Evolutionary conservation across 2,329 filamentous ascomycete species (phyloP), one percentile per base, ranked within the genome.

Genomic region (Trichophyton mentagrophytes): DNA sequence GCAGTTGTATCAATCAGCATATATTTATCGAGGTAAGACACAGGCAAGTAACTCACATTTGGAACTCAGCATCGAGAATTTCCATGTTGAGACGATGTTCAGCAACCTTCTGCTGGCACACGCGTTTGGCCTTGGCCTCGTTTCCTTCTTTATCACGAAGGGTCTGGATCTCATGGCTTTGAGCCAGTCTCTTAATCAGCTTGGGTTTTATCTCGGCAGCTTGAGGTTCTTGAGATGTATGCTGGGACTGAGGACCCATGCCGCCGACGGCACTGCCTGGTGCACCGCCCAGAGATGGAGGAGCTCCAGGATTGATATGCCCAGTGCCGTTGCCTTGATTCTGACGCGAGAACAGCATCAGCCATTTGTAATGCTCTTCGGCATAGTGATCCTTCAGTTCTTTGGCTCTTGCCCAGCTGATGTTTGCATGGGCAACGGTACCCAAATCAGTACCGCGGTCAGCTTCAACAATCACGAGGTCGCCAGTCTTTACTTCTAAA

Each of bases 11-110:
- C 25, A 57, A 58, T 59, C 20, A 49, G 46, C 25, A 49, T 25
- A 49, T 9, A 49, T 25, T 8, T 22, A 27, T 64, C 46, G 51
- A 63, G 46, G 40, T 11, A 22, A 59, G 25, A 4, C 17, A 25
- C 25, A 44, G 4, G 13, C 9, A n/a, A 27, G 27, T 44, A 17
- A 81, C 89, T 82, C 79, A 95, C 92, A 96, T 95, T 71, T 99
- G 93, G 71, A 96, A 99, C 72, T 99, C 93, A 3, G 93, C 93
- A 75, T 99, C 93, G 5, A 99, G 83, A 65, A 99, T 97, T 73
- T 99, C 93, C 93, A 99, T 97, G 68, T 95, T 91, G 30, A 97
- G 80, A 56, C 89, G 86, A 72, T 97, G 91, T 69, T 97, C 92
- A 66, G 88, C 88, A 60, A 96, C 93, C 74, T 97, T 99, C 69